Base-by-base conservation (phyloP, 495 filamentous ascomycete species). In the Daldinia decipiens region DNA sequence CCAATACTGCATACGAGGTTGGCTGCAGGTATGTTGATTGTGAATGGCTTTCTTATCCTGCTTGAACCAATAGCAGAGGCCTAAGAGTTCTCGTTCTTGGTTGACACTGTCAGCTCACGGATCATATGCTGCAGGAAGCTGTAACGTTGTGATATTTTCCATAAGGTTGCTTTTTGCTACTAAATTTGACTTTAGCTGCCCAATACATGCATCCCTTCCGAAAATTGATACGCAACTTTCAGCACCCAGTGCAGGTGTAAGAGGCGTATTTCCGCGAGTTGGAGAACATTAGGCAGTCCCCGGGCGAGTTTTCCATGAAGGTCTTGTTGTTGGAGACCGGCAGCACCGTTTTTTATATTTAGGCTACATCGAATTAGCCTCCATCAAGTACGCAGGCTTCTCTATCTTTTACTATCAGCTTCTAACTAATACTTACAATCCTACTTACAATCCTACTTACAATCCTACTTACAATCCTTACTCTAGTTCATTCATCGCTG, bases 1-100 rank as follows among this genome's bases (percentile, higher is more conserved):
- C 52, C 55, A 60, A 38, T 43, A 21, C 24, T 53, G 38, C 45
- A 73, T 73, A 73, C 70, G 70, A 73, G 70, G 65, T 68, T 27
- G 51, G 51, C 70, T 73, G 70, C 70, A 73, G 60, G 26, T 68
- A 45, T 60, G 19, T 55, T 19, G 31, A 39, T 40, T 9, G 59
- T 57, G 53, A 36, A 55, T 63, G 34, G 60, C 54, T 64, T 64
- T 67, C 54, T 55, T 59, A 54, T 59, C 58, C 38, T 59, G 50
- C 4, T 51, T 50, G 5, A 36, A 27, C 70, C 70, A 72, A 72
- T 72, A 38, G 21, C 13, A 27, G 62, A 29, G 50, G 27, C 31
- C 38, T 53, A 29, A 9, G 32, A 21, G 27, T 31, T 40, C 50
- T 43, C 19, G 24, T 34, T 38, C 43, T 60, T 38, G 50, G 55